Percentiles rank a stretch among this genome's conserved stretches.
Conservation (phyloP, 495 filamentous ascomycete genomes). For the Penicillium roqueforti region DNA sequence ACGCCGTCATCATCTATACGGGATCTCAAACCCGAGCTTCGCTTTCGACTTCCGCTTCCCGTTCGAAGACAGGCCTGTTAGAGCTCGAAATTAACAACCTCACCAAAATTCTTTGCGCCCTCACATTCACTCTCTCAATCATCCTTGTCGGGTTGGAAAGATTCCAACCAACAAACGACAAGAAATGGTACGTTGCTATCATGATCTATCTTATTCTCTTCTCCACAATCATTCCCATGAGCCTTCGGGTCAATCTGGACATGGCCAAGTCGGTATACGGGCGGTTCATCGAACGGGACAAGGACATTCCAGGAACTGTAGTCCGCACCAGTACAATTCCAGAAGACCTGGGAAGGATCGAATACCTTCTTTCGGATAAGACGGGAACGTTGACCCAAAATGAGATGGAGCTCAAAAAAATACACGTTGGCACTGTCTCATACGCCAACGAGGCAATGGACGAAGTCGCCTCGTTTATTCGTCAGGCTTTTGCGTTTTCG, state of each 20-base stretch:
- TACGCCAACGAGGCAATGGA: slow-evolving; percentile 99
- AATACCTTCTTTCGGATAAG: slow-evolving; percentile 96
- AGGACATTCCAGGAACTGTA: slow-evolving; percentile 84
- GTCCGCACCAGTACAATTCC: slow-evolving; percentile 97
- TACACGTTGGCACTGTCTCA: slow-evolving; percentile 95
- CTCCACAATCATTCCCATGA: slow-evolving; percentile 97
- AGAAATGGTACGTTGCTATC: slow-evolving; percentile 87
- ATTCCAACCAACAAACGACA: slow-evolving; percentile 61
- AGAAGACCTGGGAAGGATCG: slow-evolving; percentile 91
- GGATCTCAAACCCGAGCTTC: slow-evolving; percentile 92
- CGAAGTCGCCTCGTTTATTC: slow-evolving; percentile 81
- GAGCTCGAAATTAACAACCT: slow-evolving; percentile 97
- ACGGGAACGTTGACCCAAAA: slow-evolving; percentile 97
- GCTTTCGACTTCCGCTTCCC: slow-evolving; percentile 82
- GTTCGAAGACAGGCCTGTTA: slow-evolving; percentile 87
- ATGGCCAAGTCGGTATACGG: slow-evolving; percentile 97
- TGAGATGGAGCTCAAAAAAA: slow-evolving; percentile 98
- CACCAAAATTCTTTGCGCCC: slow-evolving; percentile 91
- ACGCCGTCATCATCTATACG: slow-evolving; percentile 90
- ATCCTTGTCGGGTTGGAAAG: slow-evolving; percentile 85
- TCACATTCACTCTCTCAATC: slow-evolving; percentile 83
- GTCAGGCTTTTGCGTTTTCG: slow-evolving; percentile 77
- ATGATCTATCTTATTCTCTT: slow-evolving; percentile 97
- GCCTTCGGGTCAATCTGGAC: slow-evolving; percentile 90
- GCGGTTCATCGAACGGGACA: slow-evolving; percentile 88